Evolutionary conservation across 2,329 filamentous ascomycete genomes (phyloP).

Genomic region (Scedosporium dehoogii): DNA sequence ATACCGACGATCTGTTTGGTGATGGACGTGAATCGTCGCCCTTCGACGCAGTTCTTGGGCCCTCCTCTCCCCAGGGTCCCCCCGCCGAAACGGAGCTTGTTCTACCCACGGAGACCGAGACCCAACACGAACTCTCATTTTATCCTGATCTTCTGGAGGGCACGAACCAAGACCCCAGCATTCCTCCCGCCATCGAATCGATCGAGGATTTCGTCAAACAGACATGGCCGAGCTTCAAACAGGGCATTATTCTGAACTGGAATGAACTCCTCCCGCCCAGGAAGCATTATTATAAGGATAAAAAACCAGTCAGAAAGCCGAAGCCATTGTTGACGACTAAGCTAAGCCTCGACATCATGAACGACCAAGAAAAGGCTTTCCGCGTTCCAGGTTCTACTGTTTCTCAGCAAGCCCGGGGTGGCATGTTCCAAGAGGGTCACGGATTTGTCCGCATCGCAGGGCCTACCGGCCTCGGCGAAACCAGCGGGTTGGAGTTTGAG

Average conservation of each 20-base stretch:
- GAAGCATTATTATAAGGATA: slow-evolving; percentile 66
- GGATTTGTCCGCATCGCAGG: slow-evolving; percentile 33
- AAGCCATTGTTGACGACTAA: slow-evolving; percentile 81
- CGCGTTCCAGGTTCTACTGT: slow-evolving; percentile 37
- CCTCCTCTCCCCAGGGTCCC: slow-evolving; percentile 27
- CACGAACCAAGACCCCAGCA: slow-evolving; percentile 49
- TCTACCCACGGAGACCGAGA: slow-evolving; percentile 10
- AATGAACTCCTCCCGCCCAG: slow-evolving; percentile 76
- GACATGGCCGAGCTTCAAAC: slow-evolving; percentile 72
- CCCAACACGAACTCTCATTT: slow-evolving; percentile 21
- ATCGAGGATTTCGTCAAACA: slow-evolving; percentile 67
- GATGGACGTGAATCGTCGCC: slow-evolving; percentile 44
- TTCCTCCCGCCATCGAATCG: slow-evolving; percentile 62
- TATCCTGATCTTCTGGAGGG: slow-evolving; percentile 30
- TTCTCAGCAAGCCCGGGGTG: slow-evolving; percentile 33
- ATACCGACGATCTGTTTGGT: slow-evolving; percentile 60
- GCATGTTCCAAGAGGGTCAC: slow-evolving; percentile 42
- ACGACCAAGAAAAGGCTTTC: slow-evolving; percentile 81
- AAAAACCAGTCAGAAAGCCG: slow-evolving; percentile 68
- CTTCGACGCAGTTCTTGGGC: slow-evolving; percentile 28
- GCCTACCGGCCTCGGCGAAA: slow-evolving; percentile 26
- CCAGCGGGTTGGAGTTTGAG: slow-evolving; percentile 30
- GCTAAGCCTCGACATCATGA: slow-evolving; percentile 73
- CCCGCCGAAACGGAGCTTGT: neutral
- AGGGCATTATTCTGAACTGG: slow-evolving; percentile 65